A percentile compares a stretch with the other conserved stretches of the same genome.
Evolutionary conservation across 75 land plant species (phyloP).

Genomic region (Ceratopteris richardii): DNA sequence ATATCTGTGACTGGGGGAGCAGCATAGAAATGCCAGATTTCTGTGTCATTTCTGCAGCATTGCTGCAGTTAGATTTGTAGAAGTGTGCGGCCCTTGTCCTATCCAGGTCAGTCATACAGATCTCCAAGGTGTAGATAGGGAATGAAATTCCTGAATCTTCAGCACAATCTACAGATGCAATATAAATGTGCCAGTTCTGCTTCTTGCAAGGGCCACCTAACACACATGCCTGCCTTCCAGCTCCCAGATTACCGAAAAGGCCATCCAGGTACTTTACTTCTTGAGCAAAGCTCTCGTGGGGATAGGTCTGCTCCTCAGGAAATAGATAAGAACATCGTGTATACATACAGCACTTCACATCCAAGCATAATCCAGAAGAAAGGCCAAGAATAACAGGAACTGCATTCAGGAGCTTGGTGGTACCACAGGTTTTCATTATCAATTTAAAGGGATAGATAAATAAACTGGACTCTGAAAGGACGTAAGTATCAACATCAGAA

Average conservation of each 20-base stretch:
- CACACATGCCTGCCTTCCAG: constrained; percentile 45
- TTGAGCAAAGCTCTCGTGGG: constrained; percentile 50
- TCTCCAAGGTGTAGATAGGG: constrained; percentile 20
- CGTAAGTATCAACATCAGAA: constrained; percentile 51
- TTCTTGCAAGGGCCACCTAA: constrained; percentile 26
- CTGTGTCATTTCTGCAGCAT: constrained; percentile 24
- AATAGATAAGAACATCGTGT: constrained; percentile 59
- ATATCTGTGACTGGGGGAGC: constrained; percentile 12
- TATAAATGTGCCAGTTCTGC: constrained; percentile 55
- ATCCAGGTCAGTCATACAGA: constrained; percentile 74
- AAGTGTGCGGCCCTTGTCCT: constrained; percentile 27
- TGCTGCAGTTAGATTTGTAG: constrained; percentile 14
- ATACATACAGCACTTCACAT: constrained; percentile 34
- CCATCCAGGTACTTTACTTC: constrained; percentile 44
- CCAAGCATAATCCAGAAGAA: constrained; percentile 23
- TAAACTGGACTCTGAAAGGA: constrained; percentile 69
- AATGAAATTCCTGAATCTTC: constrained; percentile 22
- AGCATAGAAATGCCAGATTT: constrained; percentile 10
- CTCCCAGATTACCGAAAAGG: constrained; percentile 24
- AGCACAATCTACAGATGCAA: too few relatives aligned
- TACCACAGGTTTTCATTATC: constrained; percentile 68
- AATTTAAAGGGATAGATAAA: constrained; percentile 49
- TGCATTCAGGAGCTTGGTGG: constrained; percentile 51
- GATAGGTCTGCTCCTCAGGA: constrained; percentile 50
- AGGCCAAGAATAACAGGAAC: constrained; percentile 35